A percentile compares a stretch with the other conserved stretches of the same genome.
Evolutionary conservation across 2,329 filamentous ascomycete species (phyloP).

Genomic region (Aspergillus versicolor): DNA sequence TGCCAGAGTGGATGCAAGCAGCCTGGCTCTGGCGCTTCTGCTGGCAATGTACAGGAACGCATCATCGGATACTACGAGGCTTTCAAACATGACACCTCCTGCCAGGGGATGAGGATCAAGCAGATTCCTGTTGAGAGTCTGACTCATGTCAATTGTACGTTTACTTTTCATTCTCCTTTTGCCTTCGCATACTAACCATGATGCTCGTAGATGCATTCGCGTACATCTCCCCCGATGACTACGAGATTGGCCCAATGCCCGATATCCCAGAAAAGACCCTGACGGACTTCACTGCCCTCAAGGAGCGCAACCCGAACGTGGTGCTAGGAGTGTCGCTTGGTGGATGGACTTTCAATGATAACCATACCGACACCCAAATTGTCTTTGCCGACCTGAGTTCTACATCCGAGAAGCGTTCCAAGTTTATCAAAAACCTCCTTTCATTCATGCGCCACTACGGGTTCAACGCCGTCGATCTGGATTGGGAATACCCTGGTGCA

Average conservation of each 20-base stretch:
- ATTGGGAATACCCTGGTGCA: constrained; percentile 21
- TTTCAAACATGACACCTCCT: constrained; percentile 2
- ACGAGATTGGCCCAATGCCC: constrained; percentile 1
- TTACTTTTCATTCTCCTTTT: neutral
- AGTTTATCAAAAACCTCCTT: constrained; percentile 3
- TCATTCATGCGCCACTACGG: constrained; percentile 14
- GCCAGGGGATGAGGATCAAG: constrained; percentile 8
- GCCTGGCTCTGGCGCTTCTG: neutral
- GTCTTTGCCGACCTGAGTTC: constrained; percentile 9
- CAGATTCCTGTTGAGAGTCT: constrained; percentile 13
- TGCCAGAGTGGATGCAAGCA: neutral
- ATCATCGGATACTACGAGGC: constrained; percentile 20
- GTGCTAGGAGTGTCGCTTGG: constrained; percentile 9
- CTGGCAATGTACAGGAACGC: constrained; percentile 1
- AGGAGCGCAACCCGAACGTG: constrained; percentile 1
- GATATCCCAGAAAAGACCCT: neutral
- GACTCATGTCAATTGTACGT: constrained; percentile 14
- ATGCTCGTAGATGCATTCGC: constrained; percentile 10
- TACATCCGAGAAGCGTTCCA: neutral
- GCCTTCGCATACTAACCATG: neutral
- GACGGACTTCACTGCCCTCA: constrained; percentile 6
- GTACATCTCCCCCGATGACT: constrained; percentile 6
- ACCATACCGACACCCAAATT: neutral
- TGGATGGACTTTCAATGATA: constrained; percentile 17
- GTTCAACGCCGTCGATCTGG: constrained; percentile 22